Evolutionary conservation across 2,329 filamentous ascomycete species (phyloP).

Genomic region (Fusarium pseudoanthophilum): DNA sequence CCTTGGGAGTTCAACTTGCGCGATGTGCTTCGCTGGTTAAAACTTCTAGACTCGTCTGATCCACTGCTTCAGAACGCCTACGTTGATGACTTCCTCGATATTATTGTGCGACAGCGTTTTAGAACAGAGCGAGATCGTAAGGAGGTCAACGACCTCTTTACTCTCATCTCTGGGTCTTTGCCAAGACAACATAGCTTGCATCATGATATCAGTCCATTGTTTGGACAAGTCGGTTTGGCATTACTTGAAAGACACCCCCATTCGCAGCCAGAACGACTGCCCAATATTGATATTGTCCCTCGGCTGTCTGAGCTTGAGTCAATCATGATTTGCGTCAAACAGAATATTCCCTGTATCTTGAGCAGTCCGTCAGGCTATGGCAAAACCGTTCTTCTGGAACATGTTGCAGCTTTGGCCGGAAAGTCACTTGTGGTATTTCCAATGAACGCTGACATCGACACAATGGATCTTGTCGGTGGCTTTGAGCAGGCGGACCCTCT

Average conservation of each 20-base stretch:
- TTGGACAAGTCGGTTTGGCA: slow-evolving; percentile 84
- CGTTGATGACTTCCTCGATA: slow-evolving; percentile 79
- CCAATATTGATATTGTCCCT: slow-evolving; percentile 60
- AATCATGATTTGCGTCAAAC: slow-evolving; percentile 84
- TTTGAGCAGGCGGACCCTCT: slow-evolving; percentile 93
- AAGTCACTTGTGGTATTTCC: slow-evolving; percentile 83
- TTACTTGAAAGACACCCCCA: slow-evolving; percentile 70
- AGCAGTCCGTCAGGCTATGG: slow-evolving; percentile 87
- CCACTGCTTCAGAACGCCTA: slow-evolving; percentile 69
- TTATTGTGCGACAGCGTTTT: slow-evolving; percentile 90
- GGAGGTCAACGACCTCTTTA: slow-evolving; percentile 74
- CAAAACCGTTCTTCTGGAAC: slow-evolving; percentile 83
- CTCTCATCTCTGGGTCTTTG: slow-evolving; percentile 66
- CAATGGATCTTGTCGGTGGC: slow-evolving; percentile 95
- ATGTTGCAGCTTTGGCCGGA: slow-evolving; percentile 83
- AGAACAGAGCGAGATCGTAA: slow-evolving; percentile 75
- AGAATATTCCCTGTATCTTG: slow-evolving; percentile 88
- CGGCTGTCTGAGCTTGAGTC: slow-evolving; percentile 83
- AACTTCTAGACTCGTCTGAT: slow-evolving; percentile 65
- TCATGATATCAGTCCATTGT: slow-evolving; percentile 72
- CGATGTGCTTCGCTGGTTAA: slow-evolving; percentile 89
- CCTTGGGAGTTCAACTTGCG: slow-evolving; percentile 98
- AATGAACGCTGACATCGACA: slow-evolving; percentile 94
- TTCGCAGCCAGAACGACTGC: slow-evolving; percentile 63
- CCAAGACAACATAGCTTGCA: slow-evolving; percentile 72